Conservation (phyloP, 2,329 filamentous ascomycete species). For the Albifimbria verrucaria region DNA sequence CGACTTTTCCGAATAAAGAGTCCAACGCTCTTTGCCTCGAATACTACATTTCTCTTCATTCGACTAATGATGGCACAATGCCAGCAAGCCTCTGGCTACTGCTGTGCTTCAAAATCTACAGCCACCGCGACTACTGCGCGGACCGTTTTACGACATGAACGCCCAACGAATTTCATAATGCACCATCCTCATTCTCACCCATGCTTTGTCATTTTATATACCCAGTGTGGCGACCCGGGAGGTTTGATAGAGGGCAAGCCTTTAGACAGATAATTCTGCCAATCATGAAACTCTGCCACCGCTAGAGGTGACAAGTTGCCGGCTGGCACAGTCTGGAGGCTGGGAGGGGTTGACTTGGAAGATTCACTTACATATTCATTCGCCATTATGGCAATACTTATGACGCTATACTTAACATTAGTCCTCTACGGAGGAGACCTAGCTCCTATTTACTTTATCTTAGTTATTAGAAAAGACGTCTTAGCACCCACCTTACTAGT, state of each 20-base stretch:
- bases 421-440: neutral
- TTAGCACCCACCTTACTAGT: too few relatives aligned
- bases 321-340: neutral
- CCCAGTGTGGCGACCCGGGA: neutral
- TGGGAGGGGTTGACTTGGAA: neutral
- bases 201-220: neutral
- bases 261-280: neutral
- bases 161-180: neutral
- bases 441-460: neutral
- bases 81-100: neutral
- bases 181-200: neutral
- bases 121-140: neutral
- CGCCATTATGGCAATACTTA: neutral
- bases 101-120: neutral
- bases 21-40: too few relatives aligned
- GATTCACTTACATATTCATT: neutral
- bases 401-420: neutral
- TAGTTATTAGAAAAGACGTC: neutral
- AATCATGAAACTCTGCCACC: neutral
- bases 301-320: neutral
- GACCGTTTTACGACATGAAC: neutral
- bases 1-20: too few relatives aligned
- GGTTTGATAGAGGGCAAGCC: neutral
- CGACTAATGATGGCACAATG: too few relatives aligned
- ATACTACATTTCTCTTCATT: too few relatives aligned